A percentile compares a stretch with the other conserved stretches of the same genome.
phyloP scores from a whole-genome alignment of 2,329 filamentous ascomycete genomes.

The Xylaria sp. region DNA sequence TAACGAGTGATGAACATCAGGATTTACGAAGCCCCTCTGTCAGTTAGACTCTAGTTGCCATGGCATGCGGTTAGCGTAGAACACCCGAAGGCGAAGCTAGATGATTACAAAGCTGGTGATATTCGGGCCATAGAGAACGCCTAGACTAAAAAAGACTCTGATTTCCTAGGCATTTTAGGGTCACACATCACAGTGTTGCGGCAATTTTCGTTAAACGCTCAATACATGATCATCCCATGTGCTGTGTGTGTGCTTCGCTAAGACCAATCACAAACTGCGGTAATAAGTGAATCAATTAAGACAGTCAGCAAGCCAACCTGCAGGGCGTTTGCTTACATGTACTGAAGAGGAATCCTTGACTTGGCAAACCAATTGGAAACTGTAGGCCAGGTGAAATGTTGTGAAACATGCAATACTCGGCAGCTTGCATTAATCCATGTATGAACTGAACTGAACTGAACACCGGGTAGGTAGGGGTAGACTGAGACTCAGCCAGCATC shows the following conservation, averaged over 20 bases:
- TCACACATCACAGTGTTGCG: not conserved
- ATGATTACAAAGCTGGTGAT: constrained; percentile 17
- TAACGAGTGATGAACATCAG: constrained; percentile 39
- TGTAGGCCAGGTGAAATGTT: not conserved
- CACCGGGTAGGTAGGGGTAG: not conserved
- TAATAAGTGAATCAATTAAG: not conserved
- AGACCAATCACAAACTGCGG: constrained; percentile 7
- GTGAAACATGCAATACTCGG: constrained; percentile 6
- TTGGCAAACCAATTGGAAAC: not conserved
- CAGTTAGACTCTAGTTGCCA: constrained; percentile 35
- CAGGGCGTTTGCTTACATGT: constrained; percentile 2
- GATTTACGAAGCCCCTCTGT: constrained; percentile 28
- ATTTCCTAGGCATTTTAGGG: constrained; percentile 11
- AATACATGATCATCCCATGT: not conserved
- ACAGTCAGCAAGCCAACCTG: not conserved
- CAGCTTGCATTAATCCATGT: constrained; percentile 6
- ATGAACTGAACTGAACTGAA: not conserved
- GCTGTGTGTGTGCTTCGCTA: not conserved
- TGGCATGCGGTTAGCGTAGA: constrained; percentile 15
- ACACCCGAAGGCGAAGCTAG: constrained; percentile 21
- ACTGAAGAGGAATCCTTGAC: not conserved
- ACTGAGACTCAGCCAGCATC: not conserved
- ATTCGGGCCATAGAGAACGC: constrained; percentile 27
- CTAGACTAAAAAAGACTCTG: constrained; percentile 30
- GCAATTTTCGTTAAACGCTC: not conserved